Base-by-base conservation (phyloP, 2,329 filamentous ascomycete genomes). In the Rutstroemia sp. region DNA sequence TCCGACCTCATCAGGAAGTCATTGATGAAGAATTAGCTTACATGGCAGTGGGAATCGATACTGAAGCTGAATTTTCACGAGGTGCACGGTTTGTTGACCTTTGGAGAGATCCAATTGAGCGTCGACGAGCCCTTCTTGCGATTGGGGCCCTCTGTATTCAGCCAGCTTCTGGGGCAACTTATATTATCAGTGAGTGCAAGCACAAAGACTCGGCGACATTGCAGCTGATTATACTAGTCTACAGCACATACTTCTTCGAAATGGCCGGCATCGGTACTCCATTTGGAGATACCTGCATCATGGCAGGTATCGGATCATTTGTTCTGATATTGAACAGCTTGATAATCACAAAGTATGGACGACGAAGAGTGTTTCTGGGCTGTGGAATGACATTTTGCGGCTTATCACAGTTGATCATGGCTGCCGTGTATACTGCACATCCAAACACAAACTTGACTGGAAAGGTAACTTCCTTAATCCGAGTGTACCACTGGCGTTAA, bases 211-310 rank as follows among this genome's bases (percentile, higher is more conserved):
- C 16, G n/a, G 39, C n/a, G 16, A 18, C 14, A n/a, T 18, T 42
- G 7, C 8, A 19, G 39, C 18, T 54, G 21, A 23, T 47, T 27
- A 12, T 30, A 12, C 6, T 41, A 79, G 78, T 76, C 1, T 80
- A 79, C 61, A 74, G 74, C 23, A 82, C 79, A 1, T 83, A 83
- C 66, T 83, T 83, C 72, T 80, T 83, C 65, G 74, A 78, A 62
- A 82, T 82, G 76, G 79, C 80, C 38, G 72, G 76, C 47, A 77
- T 83, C 4, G 73, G 76, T 37, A 73, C 78, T 49, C 74, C 79
- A 8, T 83, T 83, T 64, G 75, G 77, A 62, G 82, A 82, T 68
- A 72, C 75, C 14, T 81, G 80, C 64, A 79, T 82, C 47, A 72
- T 82, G 14, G 76, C 72, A 30, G 75, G 74, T 6, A 74, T 81